A percentile compares a stretch with the other conserved stretches of the same genome.
Conservation (phyloP, 345 rosid genomes). For the Eucalyptus camaldulensis region DNA sequence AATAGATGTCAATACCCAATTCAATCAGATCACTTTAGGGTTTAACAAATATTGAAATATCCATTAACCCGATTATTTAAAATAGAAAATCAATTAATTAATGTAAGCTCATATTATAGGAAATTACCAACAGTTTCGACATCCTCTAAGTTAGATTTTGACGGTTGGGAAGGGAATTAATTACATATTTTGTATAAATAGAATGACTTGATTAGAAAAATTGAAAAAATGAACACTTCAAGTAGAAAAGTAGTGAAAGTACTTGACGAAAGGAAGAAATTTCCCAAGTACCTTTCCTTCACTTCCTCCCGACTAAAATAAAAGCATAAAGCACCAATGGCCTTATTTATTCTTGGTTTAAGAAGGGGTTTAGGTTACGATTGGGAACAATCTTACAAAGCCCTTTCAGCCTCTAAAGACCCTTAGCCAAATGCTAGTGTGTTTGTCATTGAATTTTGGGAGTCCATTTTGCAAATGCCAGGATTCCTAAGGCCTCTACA, state of each 20-base stretch:
- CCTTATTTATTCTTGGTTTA: neutral
- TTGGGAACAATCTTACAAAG: too few species aligned
- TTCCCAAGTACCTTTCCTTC: neutral
- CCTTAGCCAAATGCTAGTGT: too few species aligned
- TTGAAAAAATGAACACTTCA: neutral
- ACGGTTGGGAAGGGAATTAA: neutral
- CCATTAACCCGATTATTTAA: too few species aligned
- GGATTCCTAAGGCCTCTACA: too few species aligned
- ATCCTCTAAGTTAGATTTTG: neutral
- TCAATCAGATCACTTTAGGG: too few species aligned
- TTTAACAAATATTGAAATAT: too few species aligned
- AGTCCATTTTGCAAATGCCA: too few species aligned
- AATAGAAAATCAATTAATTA: too few species aligned
- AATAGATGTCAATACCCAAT: too few species aligned
- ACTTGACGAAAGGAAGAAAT: neutral
- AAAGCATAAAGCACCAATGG: neutral
- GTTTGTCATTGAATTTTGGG: too few species aligned
- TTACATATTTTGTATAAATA: neutral
- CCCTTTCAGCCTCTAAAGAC: too few species aligned
- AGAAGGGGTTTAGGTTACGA: neutral
- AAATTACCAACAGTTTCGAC: neutral
- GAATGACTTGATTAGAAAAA: neutral
- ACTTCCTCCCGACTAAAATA: neutral
- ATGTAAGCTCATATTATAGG: too few species aligned
- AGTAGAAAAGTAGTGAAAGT: neutral